Evolutionary conservation across 2,329 filamentous ascomycete species (phyloP).

Genomic region (Furcasterigmium sp.): DNA sequence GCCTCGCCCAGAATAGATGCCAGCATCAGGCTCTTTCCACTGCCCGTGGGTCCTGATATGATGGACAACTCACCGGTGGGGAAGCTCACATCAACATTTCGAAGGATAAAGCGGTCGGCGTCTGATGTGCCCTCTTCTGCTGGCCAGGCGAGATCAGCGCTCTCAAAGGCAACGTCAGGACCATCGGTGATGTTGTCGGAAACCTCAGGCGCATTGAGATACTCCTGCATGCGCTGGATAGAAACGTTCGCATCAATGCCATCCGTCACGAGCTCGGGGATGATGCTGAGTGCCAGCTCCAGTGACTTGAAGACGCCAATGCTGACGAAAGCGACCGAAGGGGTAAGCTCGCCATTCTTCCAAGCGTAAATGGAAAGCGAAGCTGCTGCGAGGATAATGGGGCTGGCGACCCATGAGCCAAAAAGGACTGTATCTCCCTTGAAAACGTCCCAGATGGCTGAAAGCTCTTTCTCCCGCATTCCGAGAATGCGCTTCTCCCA

Average conservation of each 20-base stretch:
- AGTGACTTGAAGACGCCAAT: conserved; percentile 70
- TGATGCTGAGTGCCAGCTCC: conserved; percentile 62
- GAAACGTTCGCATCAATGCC: conserved; percentile 70
- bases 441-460: conserved; percentile 62
- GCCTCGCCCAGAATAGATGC: conserved; percentile 71
- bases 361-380: conserved; percentile 65
- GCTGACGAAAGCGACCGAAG: conserved; percentile 75
- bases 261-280: conserved; percentile 70
- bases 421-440: conserved; percentile 57
- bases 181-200: conserved; percentile 47
- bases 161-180: conserved; percentile 57
- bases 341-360: conserved; percentile 56
- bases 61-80: conserved; percentile 65
- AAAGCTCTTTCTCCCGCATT: conserved; percentile 61
- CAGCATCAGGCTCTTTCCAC: conserved; percentile 71
- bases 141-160: conserved; percentile 70
- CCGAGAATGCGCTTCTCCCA: conserved; percentile 66
- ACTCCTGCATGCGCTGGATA: conserved; percentile 64
- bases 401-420: conserved; percentile 67
- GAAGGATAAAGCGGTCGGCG: conserved; percentile 58
- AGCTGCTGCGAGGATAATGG: conserved; percentile 66
- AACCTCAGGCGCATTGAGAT: conserved; percentile 63
- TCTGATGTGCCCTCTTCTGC: conserved; percentile 54
- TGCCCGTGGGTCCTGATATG: conserved; percentile 72
- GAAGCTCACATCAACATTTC: conserved; percentile 60